Evolutionary conservation across 768 basidiomycete species (phyloP), one percentile per base, ranked within the genome.

Genomic region (Candolleomyces efflorescens): DNA sequence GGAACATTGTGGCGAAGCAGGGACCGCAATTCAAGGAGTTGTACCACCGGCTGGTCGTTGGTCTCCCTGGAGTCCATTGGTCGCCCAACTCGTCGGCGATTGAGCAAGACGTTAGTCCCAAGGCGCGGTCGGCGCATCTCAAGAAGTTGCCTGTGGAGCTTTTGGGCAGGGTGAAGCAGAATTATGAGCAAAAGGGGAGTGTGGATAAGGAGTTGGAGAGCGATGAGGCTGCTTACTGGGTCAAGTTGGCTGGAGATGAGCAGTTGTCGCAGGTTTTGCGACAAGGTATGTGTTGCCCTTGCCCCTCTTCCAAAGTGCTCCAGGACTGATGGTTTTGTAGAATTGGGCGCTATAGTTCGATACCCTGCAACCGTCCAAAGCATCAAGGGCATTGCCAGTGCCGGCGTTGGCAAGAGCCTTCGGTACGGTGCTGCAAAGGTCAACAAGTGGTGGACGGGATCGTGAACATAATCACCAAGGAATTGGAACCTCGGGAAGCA

Each of bases 1-100:
- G 76, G 48, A 98, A 98, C 71, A 98, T 99, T 64, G 95, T 98
- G 43, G 76, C 78, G 56, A 85, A 84, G 52, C 92, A 97, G 74
- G 77, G 79, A 17, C 79, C 80, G 17, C 92, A 94, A 69, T 98
- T 98, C 73, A 82, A 83, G 58, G 90, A 90, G 67, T 74, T 98
- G 58, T 98, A 98, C 76, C 84, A 86, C 68, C 82, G 86, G 24
- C 76, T 92, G 13, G 89, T 87, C 3, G 81, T 83, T 24, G 91
- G 87, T 0, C 73, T 94, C 1, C 92, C 92, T 13, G 91, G 92
- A 18, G 87, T 92, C 15, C 80, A 85, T 67, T 93, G 91, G 92
- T 75, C 76, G 4, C 64, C 70, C 15, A 20, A 24, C 24, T 53
- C 52, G 38, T 18, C 24, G 0, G 70, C 64, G 56, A 83, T 93